phyloP scores from a whole-genome alignment of 2,329 filamentous ascomycete genomes.

The Colletotrichum higginsianum region DNA sequence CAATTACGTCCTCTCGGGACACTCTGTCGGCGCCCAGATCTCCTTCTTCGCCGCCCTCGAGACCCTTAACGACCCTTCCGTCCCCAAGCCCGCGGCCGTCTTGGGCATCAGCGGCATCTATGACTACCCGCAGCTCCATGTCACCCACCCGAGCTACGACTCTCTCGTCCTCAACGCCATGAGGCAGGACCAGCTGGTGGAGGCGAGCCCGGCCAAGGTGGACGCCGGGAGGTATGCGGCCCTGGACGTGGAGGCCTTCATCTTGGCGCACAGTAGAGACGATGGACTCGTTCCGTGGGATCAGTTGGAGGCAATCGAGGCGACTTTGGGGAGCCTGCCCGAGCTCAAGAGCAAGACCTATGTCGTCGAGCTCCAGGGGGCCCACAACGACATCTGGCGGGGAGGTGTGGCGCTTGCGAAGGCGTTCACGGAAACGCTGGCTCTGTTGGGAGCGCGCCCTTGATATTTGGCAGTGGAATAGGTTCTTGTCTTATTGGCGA shows the following conservation, averaged over 20 bases:
- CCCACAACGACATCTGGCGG: conserved; percentile 32
- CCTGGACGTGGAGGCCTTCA: conserved; percentile 10
- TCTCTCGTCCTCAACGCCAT: conserved; percentile 75
- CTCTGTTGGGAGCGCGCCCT: neutral
- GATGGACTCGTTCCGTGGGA: conserved; percentile 32
- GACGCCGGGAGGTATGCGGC: conserved; percentile 41
- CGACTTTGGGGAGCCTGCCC: neutral
- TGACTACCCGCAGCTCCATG: conserved; percentile 69
- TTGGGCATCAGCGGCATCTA: conserved; percentile 78
- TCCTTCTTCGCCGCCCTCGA: conserved; percentile 23
- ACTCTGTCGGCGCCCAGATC: conserved; percentile 37
- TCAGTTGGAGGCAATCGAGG: conserved; percentile 20
- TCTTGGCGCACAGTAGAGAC: conserved; percentile 32
- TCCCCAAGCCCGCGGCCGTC: conserved; percentile 61
- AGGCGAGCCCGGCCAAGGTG: conserved; percentile 67
- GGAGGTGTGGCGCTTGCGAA: conserved; percentile 22
- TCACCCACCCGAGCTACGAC: conserved; percentile 66
- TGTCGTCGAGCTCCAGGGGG: conserved; percentile 18
- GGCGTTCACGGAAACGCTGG: conserved; percentile 19
- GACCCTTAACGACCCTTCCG: conserved; percentile 8
- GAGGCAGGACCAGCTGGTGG: conserved; percentile 60
- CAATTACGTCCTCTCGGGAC: conserved; percentile 29
- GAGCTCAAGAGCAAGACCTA: conserved; percentile 7
- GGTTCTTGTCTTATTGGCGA: no score
- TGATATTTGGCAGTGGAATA: neutral